A percentile compares a stretch with the other conserved stretches of the same genome.
Evolutionary conservation across 129 eudicot genomes (phyloP).

Genomic region (Chrysanthemum seticuspe): DNA sequence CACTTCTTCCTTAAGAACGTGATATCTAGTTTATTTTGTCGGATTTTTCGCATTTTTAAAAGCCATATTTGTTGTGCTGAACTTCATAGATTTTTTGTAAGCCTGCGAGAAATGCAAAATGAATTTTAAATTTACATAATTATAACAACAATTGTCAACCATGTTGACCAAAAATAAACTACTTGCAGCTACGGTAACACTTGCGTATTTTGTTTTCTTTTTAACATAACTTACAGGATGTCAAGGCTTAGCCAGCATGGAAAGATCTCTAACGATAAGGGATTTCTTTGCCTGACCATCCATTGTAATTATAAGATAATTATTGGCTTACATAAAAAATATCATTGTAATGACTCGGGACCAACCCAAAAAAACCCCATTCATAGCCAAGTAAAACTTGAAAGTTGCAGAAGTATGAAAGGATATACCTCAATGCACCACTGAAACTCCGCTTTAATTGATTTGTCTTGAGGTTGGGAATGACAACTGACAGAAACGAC

Average conservation of each 20-base stretch:
- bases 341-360: too few relatives aligned
- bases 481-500: slow-evolving; percentile 72
- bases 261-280: slow-evolving; percentile 84
- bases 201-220: slow-evolving; percentile 27
- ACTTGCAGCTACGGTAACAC: not conserved
- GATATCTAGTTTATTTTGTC: slow-evolving; percentile 39
- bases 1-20: slow-evolving; percentile 44
- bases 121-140: not conserved
- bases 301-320: too few relatives aligned
- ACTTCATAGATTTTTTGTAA: slow-evolving; percentile 86
- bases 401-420: too few relatives aligned
- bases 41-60: slow-evolving; percentile 77
- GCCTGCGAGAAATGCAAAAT: slow-evolving; percentile 48
- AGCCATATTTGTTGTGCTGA: slow-evolving; percentile 88
- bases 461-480: slow-evolving; percentile 61
- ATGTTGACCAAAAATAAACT: not conserved
- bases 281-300: slow-evolving; percentile 10
- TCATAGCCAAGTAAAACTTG: too few relatives aligned
- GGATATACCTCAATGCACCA: slow-evolving; percentile 65
- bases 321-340: too few relatives aligned
- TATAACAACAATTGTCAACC: not conserved
- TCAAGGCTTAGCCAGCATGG: not conserved
- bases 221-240: too few relatives aligned
- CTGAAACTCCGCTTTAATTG: slow-evolving; percentile 58
- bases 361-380: too few relatives aligned